Conservation (phyloP, 371 early-diverging fungal genomes). For the Thermomucor indicae-seudaticae region DNA sequence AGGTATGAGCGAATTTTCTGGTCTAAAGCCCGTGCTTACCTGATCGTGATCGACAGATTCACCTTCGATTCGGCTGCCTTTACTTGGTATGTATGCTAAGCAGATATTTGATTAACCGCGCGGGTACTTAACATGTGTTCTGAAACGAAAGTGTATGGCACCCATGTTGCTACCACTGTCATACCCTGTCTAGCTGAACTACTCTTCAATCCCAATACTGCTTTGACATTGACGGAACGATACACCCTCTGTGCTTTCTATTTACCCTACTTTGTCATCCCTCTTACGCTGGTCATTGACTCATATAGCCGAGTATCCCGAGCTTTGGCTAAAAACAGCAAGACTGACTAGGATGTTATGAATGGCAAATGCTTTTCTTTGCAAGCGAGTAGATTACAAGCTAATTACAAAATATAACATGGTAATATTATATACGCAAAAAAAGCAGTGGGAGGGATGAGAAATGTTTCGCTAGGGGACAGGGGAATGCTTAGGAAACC, state of each 20-base stretch:
- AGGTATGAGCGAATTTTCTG: constrained; percentile 18
- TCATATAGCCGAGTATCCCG: constrained; percentile 33
- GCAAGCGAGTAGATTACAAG: too few species aligned
- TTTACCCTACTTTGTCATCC: constrained; percentile 55
- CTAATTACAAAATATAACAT: too few species aligned
- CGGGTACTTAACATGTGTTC: background rate
- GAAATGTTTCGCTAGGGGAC: too few species aligned
- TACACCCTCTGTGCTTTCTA: constrained; percentile 42
- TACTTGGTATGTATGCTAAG: constrained; percentile 28
- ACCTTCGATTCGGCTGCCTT: constrained; percentile 33
- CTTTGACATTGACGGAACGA: constrained; percentile 30
- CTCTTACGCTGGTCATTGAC: constrained; percentile 43
- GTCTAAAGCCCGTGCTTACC: too few species aligned
- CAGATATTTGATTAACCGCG: background rate
- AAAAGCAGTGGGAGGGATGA: too few species aligned
- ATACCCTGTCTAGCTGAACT: constrained; percentile 47
- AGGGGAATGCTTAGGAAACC: too few species aligned
- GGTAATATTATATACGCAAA: too few species aligned
- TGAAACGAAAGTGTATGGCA: constrained; percentile 44
- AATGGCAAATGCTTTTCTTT: too few species aligned
- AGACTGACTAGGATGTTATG: too few species aligned
- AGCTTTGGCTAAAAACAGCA: too few species aligned
- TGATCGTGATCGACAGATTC: constrained; percentile 22
- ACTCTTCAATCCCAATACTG: constrained; percentile 27
- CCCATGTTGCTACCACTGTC: constrained; percentile 63